These are phyloP conservation scores for Candida sp. DNA, from an alignment of 1,139 yeast species.

Conservation along the genomic window DNA sequence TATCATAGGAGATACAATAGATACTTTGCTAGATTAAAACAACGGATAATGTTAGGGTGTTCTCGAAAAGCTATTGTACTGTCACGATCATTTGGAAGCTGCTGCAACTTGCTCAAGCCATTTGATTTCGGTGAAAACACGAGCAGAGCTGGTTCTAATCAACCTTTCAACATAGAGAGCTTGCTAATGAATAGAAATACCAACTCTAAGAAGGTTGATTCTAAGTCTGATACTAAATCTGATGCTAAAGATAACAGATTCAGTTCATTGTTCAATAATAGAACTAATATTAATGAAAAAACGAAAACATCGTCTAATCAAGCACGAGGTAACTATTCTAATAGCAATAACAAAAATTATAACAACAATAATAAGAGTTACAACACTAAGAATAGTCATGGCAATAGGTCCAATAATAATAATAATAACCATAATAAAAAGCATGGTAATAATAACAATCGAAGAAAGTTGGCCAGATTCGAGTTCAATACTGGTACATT, in stretches of 20 bases:
- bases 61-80: background rate
- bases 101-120: constrained; percentile 4
- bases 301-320: background rate
- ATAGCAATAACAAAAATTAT: background rate
- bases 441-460: constrained; percentile 2
- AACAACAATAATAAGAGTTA: background rate
- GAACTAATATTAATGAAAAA: background rate
- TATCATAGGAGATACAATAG: background rate
- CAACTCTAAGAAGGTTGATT: background rate
- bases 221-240: background rate
- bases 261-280: background rate
- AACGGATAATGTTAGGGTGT: background rate
- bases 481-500: constrained; percentile 17
- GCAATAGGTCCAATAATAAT: background rate
- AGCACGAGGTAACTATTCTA: too few species aligned
- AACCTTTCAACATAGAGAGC: constrained; percentile 6
- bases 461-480: constrained; percentile 11
- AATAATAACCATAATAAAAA: constrained; percentile 3
- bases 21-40: too few species aligned
- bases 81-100: background rate
- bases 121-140: constrained; percentile 4
- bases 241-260: background rate
- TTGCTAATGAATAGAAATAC: constrained; percentile 1
- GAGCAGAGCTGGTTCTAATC: background rate
- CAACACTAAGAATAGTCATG: background rate